Evolutionary conservation across 2,329 filamentous ascomycete species (phyloP).

Genomic region (Botrytis aclada): DNA sequence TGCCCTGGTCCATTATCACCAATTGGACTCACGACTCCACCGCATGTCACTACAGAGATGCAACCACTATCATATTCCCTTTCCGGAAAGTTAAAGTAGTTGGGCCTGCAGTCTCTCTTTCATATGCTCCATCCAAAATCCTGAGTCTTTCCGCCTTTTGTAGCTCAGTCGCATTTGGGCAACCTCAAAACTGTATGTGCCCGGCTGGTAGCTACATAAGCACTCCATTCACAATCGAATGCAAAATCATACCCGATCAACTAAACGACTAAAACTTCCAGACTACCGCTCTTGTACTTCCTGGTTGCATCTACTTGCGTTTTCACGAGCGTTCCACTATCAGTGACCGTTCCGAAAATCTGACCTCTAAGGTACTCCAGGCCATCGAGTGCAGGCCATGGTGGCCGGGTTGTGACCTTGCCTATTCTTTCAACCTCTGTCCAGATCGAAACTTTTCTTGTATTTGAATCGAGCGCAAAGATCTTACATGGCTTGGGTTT

Average conservation of each 20-base stretch:
- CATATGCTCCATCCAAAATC: not conserved
- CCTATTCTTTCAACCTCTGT: not conserved
- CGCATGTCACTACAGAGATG: conserved; percentile 16
- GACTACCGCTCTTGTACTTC: not conserved
- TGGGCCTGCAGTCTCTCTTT: conserved; percentile 5
- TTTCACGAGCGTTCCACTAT: not conserved
- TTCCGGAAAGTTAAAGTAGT: conserved; percentile 9
- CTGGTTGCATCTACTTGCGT: not conserved
- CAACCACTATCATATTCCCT: not conserved
- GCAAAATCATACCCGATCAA: conserved; percentile 1
- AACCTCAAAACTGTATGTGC: conserved; percentile 1
- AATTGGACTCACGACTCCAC: not conserved
- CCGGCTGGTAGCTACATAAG: not conserved
- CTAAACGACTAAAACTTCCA: not conserved
- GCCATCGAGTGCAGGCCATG: conserved; percentile 2
- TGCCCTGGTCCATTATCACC: conserved; percentile 1
- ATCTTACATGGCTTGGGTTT: not conserved
- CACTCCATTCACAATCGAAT: conserved; percentile 8
- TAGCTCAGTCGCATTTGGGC: not conserved
- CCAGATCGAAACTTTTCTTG: not conserved
- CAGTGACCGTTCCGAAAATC: not conserved
- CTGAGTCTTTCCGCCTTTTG: not conserved
- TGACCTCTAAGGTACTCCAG: conserved; percentile 7
- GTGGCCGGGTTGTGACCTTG: not conserved
- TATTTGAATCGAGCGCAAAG: not conserved